Percentiles rank a stretch among this genome's conserved stretches.
Evolutionary conservation across 495 filamentous ascomycete species (phyloP).

Genomic region (Talaromyces wortmannii): DNA sequence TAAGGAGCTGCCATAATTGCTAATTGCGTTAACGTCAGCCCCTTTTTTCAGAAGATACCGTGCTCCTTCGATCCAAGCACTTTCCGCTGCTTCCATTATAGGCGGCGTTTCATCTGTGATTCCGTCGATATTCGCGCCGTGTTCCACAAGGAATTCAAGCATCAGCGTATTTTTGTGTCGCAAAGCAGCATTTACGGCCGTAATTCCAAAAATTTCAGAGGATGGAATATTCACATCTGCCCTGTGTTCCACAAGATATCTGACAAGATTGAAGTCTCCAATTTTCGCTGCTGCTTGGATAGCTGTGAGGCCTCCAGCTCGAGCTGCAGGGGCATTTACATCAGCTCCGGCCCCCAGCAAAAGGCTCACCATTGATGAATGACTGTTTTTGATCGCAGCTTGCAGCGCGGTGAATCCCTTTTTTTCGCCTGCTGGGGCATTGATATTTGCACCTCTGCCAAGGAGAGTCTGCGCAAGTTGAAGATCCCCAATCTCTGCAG

Average conservation of each 20-base stretch:
- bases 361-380: conserved; percentile 9
- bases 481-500: not conserved
- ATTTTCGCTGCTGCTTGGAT: conserved; percentile 11
- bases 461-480: conserved; percentile 6
- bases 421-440: conserved; percentile 12
- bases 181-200: conserved; percentile 6
- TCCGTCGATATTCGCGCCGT: conserved; percentile 5
- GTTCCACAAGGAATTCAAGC: conserved; percentile 6
- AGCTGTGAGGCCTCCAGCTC: conserved; percentile 11
- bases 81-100: not conserved
- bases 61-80: conserved; percentile 2
- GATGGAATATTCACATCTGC: conserved; percentile 14
- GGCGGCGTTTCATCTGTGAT: not conserved
- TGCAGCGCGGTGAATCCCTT: conserved; percentile 20
- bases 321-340: conserved; percentile 12
- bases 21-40: not conserved
- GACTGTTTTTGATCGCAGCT: conserved; percentile 14
- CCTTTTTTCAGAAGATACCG: conserved; percentile 8
- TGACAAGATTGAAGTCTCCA: conserved; percentile 2
- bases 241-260: conserved; percentile 5
- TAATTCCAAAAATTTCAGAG: conserved; percentile 7
- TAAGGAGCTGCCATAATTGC: not conserved
- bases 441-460: conserved; percentile 14
- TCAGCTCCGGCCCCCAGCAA: conserved; percentile 9
- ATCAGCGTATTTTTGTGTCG: conserved; percentile 3